Percentiles rank a stretch among this genome's conserved stretches.
These are phyloP conservation scores for Pseudoneurospora amorphoporcata DNA, from an alignment of 495 filamentous ascomycete species.

Conservation along the genomic window DNA sequence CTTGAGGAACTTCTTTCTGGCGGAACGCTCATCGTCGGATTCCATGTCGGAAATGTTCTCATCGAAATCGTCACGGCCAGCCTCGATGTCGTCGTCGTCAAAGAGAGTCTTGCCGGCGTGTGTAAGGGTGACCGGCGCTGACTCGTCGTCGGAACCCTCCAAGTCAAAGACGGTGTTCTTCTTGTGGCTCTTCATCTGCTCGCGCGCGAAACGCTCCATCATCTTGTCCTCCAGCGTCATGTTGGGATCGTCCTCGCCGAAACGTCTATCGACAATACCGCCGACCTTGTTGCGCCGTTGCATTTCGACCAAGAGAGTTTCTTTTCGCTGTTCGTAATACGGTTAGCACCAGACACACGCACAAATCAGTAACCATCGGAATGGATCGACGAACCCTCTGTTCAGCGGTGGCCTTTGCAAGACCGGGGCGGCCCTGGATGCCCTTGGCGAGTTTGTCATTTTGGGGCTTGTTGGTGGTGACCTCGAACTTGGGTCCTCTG, in stretches of 20 bases:
- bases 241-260: slow-evolving; percentile 88
- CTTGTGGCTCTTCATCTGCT: slow-evolving; percentile 64
- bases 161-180: slow-evolving; percentile 77
- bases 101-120: slow-evolving; percentile 69
- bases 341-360: neutral
- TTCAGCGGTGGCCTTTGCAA: slow-evolving; percentile 78
- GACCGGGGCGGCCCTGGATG: slow-evolving; percentile 58
- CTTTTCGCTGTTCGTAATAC: slow-evolving; percentile 43
- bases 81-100: slow-evolving; percentile 32
- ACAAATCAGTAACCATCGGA: neutral
- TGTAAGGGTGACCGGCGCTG: slow-evolving; percentile 49
- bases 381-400: slow-evolving; percentile 55
- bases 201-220: slow-evolving; percentile 76
- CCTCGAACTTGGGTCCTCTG: slow-evolving; percentile 63
- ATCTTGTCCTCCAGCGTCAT: slow-evolving; percentile 93
- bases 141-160: slow-evolving; percentile 72
- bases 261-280: slow-evolving; percentile 83
- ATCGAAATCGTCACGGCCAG: slow-evolving; percentile 61
- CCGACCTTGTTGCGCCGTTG: slow-evolving; percentile 79
- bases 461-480: slow-evolving; percentile 49
- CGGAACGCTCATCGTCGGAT: slow-evolving; percentile 31
- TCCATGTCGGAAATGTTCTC: slow-evolving; percentile 51
- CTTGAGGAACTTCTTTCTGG: slow-evolving; percentile 47
- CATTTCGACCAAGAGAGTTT: slow-evolving; percentile 79
- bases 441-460: slow-evolving; percentile 40